Percentiles rank a stretch among this genome's conserved stretches.
These are phyloP conservation scores for Trichoderma hamatum DNA, from an alignment of 2,329 filamentous ascomycete species.

Conservation along the genomic window DNA sequence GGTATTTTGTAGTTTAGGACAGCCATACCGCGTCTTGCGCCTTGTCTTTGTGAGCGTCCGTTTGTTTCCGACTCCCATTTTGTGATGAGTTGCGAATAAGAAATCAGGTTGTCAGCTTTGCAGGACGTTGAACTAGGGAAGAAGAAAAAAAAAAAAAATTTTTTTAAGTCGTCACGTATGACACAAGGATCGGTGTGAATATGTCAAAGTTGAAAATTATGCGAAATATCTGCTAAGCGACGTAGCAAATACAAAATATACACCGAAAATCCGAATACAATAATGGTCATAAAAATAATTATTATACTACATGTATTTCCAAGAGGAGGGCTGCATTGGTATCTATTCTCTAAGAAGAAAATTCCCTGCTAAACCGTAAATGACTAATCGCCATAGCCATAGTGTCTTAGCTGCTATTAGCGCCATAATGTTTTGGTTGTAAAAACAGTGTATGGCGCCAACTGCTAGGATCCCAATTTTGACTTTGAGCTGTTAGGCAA, in stretches of 20 bases:
- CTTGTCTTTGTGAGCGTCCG: conserved; percentile 74
- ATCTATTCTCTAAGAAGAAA: neutral
- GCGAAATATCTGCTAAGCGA: neutral
- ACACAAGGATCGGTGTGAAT: neutral
- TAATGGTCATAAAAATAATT: neutral
- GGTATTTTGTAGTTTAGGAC: neutral
- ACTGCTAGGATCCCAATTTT: conserved; percentile 1
- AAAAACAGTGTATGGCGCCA: conserved; percentile 20
- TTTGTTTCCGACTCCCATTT: conserved; percentile 70
- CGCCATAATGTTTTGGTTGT: conserved; percentile 23
- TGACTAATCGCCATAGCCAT: neutral
- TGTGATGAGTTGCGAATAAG: neutral
- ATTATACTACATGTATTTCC: neutral
- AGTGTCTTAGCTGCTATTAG: neutral
- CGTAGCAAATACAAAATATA: neutral
- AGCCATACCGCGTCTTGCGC: conserved; percentile 42
- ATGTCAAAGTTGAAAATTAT: neutral
- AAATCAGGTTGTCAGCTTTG: neutral
- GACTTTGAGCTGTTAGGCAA: conserved; percentile 24
- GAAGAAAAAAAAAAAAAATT: neutral
- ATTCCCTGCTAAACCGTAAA: neutral
- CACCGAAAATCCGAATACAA: neutral
- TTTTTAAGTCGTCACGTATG: neutral
- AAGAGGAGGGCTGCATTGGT: neutral
- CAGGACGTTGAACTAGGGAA: neutral